phyloP scores from a whole-genome alignment of 2,329 filamentous ascomycete genomes.

The Stylonectria norvegica region DNA sequence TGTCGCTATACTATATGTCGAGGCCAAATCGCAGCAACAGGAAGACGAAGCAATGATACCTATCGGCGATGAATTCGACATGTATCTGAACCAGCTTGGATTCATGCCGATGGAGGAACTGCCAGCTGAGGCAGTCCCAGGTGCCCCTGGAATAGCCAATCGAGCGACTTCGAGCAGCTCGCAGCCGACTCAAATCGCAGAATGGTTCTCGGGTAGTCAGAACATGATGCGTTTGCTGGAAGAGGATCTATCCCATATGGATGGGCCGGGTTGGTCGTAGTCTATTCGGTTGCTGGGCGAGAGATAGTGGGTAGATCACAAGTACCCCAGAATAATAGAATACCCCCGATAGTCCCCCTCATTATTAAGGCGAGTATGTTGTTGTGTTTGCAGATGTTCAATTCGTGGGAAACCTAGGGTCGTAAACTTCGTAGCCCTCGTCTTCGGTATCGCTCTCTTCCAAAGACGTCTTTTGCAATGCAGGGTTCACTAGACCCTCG shows the following conservation, averaged over 20 bases:
- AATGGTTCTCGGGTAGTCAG: slow-evolving; percentile 64
- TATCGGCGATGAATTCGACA: slow-evolving; percentile 59
- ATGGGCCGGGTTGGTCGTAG: slow-evolving; percentile 36
- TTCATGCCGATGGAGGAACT: slow-evolving; percentile 48
- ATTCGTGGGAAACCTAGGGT: slow-evolving; percentile 58
- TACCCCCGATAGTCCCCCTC: no score
- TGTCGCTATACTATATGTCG: slow-evolving; percentile 59
- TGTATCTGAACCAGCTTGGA: slow-evolving; percentile 61
- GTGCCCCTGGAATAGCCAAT: slow-evolving; percentile 14
- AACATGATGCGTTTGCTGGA: slow-evolving; percentile 65
- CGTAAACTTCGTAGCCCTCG: slow-evolving; percentile 67
- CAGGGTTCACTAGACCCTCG: slow-evolving; percentile 18
- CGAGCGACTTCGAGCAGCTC: slow-evolving; percentile 23
- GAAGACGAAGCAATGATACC: slow-evolving; percentile 45
- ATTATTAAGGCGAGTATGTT: no score
- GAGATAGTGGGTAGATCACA: no score
- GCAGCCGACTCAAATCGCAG: slow-evolving; percentile 50
- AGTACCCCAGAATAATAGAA: slow-evolving; percentile 8
- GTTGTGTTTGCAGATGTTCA: no score
- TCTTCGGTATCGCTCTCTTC: slow-evolving; percentile 64
- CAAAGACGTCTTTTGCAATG: slow-evolving; percentile 20
- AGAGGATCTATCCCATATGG: slow-evolving; percentile 52
- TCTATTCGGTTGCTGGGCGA: no score
- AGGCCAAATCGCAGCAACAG: slow-evolving; percentile 52
- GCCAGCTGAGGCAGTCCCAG: slow-evolving; percentile 20